Evolutionary conservation across 495 filamentous ascomycete species (phyloP).

Genomic region (Viridothelium virens): DNA sequence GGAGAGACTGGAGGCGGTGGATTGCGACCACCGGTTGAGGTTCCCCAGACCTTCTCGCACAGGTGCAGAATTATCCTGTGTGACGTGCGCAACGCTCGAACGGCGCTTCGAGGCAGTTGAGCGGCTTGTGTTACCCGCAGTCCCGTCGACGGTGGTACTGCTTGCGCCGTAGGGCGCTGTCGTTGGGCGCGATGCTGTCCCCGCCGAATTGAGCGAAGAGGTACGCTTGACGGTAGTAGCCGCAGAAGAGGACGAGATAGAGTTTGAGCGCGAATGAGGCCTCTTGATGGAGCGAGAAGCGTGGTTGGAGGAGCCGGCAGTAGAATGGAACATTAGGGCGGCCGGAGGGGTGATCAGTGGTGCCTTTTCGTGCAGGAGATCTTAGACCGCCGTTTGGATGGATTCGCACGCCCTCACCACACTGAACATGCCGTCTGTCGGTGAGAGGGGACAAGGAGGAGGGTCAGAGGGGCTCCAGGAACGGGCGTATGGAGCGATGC

Average conservation of each 20-base stretch:
- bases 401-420: neutral
- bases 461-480: neutral
- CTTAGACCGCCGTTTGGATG: neutral
- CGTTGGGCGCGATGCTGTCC: constrained; percentile 26
- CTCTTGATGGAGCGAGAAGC: constrained; percentile 15
- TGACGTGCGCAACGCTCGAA: constrained; percentile 30
- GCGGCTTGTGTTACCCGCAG: constrained; percentile 9
- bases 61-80: constrained; percentile 37
- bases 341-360: neutral
- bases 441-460: neutral
- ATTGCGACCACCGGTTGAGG: constrained; percentile 77
- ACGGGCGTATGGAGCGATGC: neutral
- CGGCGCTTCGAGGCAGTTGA: constrained; percentile 25
- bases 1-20: constrained; percentile 60
- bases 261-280: constrained; percentile 31
- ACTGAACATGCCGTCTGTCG: constrained; percentile 2
- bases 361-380: neutral
- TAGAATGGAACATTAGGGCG: constrained; percentile 6
- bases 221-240: constrained; percentile 34
- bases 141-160: constrained; percentile 12
- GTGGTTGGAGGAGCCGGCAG: constrained; percentile 12
- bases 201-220: constrained; percentile 29
- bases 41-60: constrained; percentile 60
- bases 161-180: constrained; percentile 18
- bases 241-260: constrained; percentile 30